A percentile compares a stretch with the other conserved stretches of the same genome.
Conservation (phyloP, 768 basidiomycete species). For the Phaffia australis region DNA sequence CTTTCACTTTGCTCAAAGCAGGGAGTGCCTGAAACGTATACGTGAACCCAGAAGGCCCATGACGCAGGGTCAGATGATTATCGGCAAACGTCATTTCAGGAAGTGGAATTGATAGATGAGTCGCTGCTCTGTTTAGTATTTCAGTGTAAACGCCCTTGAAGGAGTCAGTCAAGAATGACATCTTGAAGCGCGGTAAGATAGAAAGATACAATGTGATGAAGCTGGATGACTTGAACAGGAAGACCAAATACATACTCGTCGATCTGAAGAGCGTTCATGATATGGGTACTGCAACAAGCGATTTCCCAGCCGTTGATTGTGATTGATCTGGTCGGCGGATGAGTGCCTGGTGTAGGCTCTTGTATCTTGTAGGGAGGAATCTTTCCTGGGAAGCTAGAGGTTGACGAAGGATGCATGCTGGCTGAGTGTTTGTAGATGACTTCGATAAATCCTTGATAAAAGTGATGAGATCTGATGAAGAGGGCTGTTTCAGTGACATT, state of each 20-base stretch:
- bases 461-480: no score
- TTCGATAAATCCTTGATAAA: no score
- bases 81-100: slow-evolving; percentile 96
- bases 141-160: slow-evolving; percentile 43
- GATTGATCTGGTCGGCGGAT: slow-evolving; percentile 8
- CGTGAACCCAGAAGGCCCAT: slow-evolving; percentile 53
- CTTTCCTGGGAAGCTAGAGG: no score
- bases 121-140: slow-evolving; percentile 32
- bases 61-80: slow-evolving; percentile 60
- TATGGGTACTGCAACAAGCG: slow-evolving; percentile 5
- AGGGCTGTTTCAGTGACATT: no score
- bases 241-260: slow-evolving; percentile 9
- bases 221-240: no score
- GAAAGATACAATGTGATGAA: no score
- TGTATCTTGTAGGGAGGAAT: no score
- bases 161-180: slow-evolving; percentile 37
- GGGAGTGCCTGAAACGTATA: slow-evolving; percentile 57
- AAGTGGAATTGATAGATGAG: slow-evolving; percentile 55
- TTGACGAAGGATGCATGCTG: no score
- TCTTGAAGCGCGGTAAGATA: no score
- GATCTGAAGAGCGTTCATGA: slow-evolving; percentile 25
- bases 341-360: no score
- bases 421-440: no score
- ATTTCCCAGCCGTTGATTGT: slow-evolving; percentile 20
- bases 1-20: slow-evolving; percentile 55